phyloP scores from a whole-genome alignment of 2,329 filamentous ascomycete species.

The Huntiella bhutanensis region DNA sequence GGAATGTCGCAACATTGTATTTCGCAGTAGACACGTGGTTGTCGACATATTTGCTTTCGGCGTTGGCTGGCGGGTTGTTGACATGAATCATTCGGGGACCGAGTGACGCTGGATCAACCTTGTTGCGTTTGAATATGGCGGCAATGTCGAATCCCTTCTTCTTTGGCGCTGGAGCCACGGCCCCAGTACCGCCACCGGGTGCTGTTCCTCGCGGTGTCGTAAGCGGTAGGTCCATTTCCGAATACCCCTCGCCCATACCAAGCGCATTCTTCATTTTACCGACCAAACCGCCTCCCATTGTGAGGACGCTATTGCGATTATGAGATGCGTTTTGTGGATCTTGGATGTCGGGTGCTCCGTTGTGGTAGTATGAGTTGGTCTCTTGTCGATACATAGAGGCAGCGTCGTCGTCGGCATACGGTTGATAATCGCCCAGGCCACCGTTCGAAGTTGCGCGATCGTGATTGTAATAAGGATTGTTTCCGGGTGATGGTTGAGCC shows the following conservation, averaged over 20 bases:
- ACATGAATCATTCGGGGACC: slow-evolving; percentile 85
- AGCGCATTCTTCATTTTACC: slow-evolving; percentile 79
- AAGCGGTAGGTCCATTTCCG: slow-evolving; percentile 93
- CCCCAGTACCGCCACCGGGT: slow-evolving; percentile 17
- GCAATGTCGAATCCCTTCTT: slow-evolving; percentile 45
- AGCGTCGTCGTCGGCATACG: slow-evolving; percentile 75
- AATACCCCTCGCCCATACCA: slow-evolving; percentile 75
- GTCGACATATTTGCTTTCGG: slow-evolving; percentile 74
- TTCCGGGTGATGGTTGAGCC: slow-evolving; percentile 3
- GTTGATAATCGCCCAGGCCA: slow-evolving; percentile 69
- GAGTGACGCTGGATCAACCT: slow-evolving; percentile 74
- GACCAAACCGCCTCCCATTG: slow-evolving; percentile 69
- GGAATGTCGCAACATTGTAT: slow-evolving; percentile 82
- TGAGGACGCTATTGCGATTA: slow-evolving; percentile 76
- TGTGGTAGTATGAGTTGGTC: slow-evolving; percentile 65
- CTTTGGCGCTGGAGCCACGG: slow-evolving; percentile 23
- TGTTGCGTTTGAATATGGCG: slow-evolving; percentile 71
- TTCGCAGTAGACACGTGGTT: slow-evolving; percentile 97
- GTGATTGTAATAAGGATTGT: slow-evolving; percentile 29
- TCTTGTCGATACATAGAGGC: slow-evolving; percentile 42
- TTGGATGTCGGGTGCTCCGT: slow-evolving; percentile 28
- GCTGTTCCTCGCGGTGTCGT: slow-evolving; percentile 44
- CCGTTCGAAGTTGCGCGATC: slow-evolving; percentile 53
- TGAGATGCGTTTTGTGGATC: slow-evolving; percentile 33
- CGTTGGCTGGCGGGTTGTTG: slow-evolving; percentile 89